Conservation (phyloP, 2,329 filamentous ascomycete genomes). For the Xylariaceae sp. region DNA sequence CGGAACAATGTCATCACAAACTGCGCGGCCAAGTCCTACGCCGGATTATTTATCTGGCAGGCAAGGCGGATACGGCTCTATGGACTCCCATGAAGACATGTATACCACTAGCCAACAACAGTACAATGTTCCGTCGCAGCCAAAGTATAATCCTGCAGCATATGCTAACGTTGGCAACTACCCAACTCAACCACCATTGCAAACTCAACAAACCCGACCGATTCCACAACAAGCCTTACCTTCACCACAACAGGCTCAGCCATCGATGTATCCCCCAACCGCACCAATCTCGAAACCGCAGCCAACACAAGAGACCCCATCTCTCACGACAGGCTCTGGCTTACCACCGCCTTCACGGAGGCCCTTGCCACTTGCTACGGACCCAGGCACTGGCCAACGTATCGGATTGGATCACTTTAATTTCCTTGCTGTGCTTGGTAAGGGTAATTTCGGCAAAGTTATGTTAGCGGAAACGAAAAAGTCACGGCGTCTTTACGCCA, state of each 20-base stretch:
- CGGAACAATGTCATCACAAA: conserved; percentile 49
- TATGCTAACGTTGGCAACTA: conserved; percentile 70
- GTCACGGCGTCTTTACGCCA: conserved; percentile 90
- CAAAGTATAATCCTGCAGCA: conserved; percentile 78
- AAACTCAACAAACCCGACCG: conserved; percentile 48
- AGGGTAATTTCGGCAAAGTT: conserved; percentile 99
- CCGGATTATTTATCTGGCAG: conserved; percentile 44
- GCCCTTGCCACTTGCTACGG: conserved; percentile 72
- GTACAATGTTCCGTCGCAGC: conserved; percentile 50
- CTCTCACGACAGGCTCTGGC: conserved; percentile 41
- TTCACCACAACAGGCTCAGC: conserved; percentile 38
- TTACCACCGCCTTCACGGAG: conserved; percentile 54
- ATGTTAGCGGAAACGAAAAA: conserved; percentile 98
- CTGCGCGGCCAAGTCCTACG: conserved; percentile 34
- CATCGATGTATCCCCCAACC: conserved; percentile 42
- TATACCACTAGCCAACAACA: conserved; percentile 36
- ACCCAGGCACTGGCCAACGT: conserved; percentile 76
- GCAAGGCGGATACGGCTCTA: conserved; percentile 38
- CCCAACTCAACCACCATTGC: conserved; percentile 48
- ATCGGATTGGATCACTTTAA: conserved; percentile 99
- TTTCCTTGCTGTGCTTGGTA: conserved; percentile 95
- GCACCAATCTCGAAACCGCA: conserved; percentile 47
- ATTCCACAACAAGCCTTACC: conserved; percentile 42
- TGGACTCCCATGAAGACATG: conserved; percentile 40
- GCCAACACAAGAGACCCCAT: conserved; percentile 46